Conservation (phyloP, 371 early-diverging fungal species). For the Parasitella parasitica region DNA sequence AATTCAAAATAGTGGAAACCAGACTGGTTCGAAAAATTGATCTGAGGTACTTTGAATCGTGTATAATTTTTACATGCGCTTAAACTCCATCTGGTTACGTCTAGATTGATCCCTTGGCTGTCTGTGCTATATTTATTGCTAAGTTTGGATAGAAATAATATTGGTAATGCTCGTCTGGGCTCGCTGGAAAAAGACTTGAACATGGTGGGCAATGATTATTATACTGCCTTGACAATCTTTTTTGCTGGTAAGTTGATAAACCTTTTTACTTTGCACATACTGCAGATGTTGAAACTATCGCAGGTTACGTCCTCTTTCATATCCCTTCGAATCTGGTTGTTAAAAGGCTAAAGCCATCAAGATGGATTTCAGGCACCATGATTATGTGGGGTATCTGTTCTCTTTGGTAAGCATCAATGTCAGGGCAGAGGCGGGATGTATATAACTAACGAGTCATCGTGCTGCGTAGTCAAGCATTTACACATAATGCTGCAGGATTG, state of each 20-base stretch:
- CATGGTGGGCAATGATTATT: conserved; percentile 40
- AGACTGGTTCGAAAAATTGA: conserved; percentile 3
- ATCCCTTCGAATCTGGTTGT: conserved; percentile 42
- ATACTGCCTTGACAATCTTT: conserved; percentile 41
- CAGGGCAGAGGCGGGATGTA: too few relatives aligned
- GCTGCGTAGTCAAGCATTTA: conserved; percentile 55
- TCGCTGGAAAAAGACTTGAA: conserved; percentile 37
- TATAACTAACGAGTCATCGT: too few relatives aligned
- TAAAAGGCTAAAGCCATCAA: conserved; percentile 33
- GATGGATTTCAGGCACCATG: conserved; percentile 43
- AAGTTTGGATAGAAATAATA: conserved; percentile 45
- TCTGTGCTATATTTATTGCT: conserved; percentile 39
- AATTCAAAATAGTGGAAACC: neutral
- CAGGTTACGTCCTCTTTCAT: conserved; percentile 36
- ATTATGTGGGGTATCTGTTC: conserved; percentile 45
- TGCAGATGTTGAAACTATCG: neutral
- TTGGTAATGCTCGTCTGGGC: conserved; percentile 48
- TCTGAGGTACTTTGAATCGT: neutral
- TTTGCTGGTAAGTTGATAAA: conserved; percentile 38
- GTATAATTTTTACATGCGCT: neutral
- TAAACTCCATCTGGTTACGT: neutral
- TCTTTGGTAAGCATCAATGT: conserved; percentile 30
- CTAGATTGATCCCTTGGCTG: conserved; percentile 40
- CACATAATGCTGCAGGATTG: conserved; percentile 48
- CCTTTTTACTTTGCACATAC: too few relatives aligned